Base-by-base conservation (phyloP, 2,329 filamentous ascomycete species). In the Massarina eburnea region DNA sequence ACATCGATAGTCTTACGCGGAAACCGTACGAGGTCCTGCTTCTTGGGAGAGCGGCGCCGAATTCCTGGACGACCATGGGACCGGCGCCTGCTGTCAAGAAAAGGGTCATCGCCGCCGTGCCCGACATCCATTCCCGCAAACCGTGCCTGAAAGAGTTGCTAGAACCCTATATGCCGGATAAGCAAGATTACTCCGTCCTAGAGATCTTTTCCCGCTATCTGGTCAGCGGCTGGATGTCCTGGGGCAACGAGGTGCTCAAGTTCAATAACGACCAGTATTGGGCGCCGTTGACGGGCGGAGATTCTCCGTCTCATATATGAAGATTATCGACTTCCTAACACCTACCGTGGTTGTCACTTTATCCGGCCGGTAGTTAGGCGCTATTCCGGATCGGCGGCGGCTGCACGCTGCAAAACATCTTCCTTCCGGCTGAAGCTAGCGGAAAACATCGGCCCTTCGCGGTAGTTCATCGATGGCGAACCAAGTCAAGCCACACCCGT, bases 111-210 rank as follows among this genome's bases (percentile, higher is more conserved):
- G 66, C 89, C 8, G 83, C 80, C 1, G 86, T 89, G 18, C 86
- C 88, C 1, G 88, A 92, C 62, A 56, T 89, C 3, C 89, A 94
- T 67, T 91, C 88, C 0, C 75, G 88, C 38, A 94, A 94, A 64
- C 89, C 89, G 3, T 88, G 84, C 58, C 62, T 92, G 44, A 82
- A 84, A 48, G 59, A 67, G 2, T 55, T 89, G 18, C 79, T 90
- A 39, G 76, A 80, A 43, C 70, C 76, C 3, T 58, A 83, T n/a
- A 58, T 88, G 21, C 73, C 73, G 2, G 50, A 64, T 15, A 53
- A 59, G 0, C 53, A 60, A 2, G 66, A 73, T 2, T 85, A 82
- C 55, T 61, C 64, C 14, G 86, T 80, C 2, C 72, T 91, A n/a
- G 89, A 94, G 68, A 75, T 91, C 2, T 94, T 92, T 71, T 86